Base-by-base conservation (phyloP, 202 grass and related monocot genomes). In the Elaeis oleifera region DNA sequence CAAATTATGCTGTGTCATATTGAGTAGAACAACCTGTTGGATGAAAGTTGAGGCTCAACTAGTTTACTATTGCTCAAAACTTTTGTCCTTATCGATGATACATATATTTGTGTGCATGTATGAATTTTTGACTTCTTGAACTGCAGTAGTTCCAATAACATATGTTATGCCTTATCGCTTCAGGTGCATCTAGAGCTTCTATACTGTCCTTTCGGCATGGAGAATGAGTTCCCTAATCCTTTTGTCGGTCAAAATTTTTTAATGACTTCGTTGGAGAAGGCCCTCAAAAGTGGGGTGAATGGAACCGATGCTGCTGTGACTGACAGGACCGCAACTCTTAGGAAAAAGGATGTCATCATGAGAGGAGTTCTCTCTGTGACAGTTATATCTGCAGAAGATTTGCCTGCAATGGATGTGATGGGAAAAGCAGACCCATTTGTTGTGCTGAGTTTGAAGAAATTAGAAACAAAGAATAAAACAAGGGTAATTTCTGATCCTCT, bases 341-440 rank as follows among this genome's bases (percentile, higher is more conserved):
- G 80, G 55, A 96, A 90, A 79, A 97, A 73, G 54, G 94, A 97
- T 80, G 77, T 97, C 64, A 97, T 97, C 74, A 69, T 68, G 63
- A 85, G 92, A 83, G 92, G 92, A 48, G 92, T 97, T 28, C 83
- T 97, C 50, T 97, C 87, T 20, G 84, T 89, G 53, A 91, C 84
- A 23, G 84, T 97, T 68, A 83, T 97, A 72, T 97, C 87, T 16
- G 87, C 77, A 56, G 92, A 97, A 67, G 92, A 91, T 31, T 81
- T 97, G 79, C 92, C 92, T 74, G 72, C 81, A 52, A 97, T 89
- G 87, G 92, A 97, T 78, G 78, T 97, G 55, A 90, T 87, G 85
- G 92, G 87, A 67, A 97, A 84, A 70, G 81, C 92, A 59, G 92
- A 97, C 50, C 87, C 92, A 59, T 97, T 79, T 71, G 92, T 91